Conservation (phyloP, 331 rosid genomes). For the Rosa hybrid region DNA sequence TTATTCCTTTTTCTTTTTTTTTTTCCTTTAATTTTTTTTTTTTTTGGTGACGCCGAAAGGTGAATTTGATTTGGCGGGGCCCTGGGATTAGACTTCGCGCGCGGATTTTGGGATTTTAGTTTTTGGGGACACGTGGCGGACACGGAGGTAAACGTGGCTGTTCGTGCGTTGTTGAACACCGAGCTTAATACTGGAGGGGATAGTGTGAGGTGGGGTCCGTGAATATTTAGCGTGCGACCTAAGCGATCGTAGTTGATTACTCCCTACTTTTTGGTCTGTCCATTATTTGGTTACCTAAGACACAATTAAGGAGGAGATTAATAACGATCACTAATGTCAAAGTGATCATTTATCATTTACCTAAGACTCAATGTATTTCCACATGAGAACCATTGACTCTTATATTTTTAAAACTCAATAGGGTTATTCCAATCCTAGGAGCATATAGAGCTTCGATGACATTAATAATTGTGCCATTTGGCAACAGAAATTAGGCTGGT, state of each 20-base stretch:
- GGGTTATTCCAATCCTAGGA: too few species aligned
- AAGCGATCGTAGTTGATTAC: neutral
- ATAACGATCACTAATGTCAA: too few species aligned
- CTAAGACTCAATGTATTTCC: too few species aligned
- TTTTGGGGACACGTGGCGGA: slow-evolving; percentile 42
- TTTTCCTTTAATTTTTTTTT: neutral
- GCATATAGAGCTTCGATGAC: too few species aligned
- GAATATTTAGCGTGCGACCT: neutral
- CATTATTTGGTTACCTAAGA: too few species aligned
- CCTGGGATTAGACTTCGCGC: slow-evolving; percentile 15
- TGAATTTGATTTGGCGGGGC: slow-evolving; percentile 36
- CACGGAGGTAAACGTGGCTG: slow-evolving; percentile 23
- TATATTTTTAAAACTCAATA: too few species aligned
- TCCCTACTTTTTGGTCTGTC: neutral
- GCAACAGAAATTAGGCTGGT: too few species aligned
- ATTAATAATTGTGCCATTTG: too few species aligned
- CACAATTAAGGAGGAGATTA: too few species aligned
- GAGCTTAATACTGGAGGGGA: too few species aligned
- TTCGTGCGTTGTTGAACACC: slow-evolving; percentile 13
- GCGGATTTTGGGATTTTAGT: slow-evolving; percentile 18
- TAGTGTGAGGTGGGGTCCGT: neutral
- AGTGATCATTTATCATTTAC: too few species aligned
- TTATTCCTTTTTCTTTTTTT: neutral
- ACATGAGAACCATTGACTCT: too few species aligned
- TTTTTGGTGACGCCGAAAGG: slow-evolving; percentile 18